A percentile compares a stretch with the other conserved stretches of the same genome.
Evolutionary conservation across 1,139 yeast species (phyloP).

Genomic region (Suhomyces yuchorum): DNA sequence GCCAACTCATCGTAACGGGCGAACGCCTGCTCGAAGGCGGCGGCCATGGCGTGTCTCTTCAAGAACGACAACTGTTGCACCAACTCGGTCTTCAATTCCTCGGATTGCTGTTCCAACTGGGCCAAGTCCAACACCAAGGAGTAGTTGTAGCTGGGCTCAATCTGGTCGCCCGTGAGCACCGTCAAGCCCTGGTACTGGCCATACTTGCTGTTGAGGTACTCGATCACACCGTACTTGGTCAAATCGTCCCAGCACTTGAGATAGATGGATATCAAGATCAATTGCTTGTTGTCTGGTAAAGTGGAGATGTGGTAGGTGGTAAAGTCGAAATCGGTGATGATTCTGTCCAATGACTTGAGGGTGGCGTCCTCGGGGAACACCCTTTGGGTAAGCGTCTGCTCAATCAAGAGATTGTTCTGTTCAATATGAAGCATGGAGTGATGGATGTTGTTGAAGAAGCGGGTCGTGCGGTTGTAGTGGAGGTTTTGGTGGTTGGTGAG

Average conservation of each 20-base stretch:
- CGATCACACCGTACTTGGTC: conserved; percentile 62
- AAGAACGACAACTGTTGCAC: conserved; percentile 69
- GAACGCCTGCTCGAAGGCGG: conserved; percentile 90
- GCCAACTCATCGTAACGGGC: conserved; percentile 73
- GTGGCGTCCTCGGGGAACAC: conserved; percentile 34
- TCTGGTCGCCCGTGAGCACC: conserved; percentile 28
- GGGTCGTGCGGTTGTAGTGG: conserved; percentile 2
- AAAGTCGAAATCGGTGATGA: conserved; percentile 92
- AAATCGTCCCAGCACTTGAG: conserved; percentile 80
- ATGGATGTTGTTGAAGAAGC: not conserved
- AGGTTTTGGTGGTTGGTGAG: not conserved
- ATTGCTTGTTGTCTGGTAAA: conserved; percentile 62
- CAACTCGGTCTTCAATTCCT: conserved; percentile 51
- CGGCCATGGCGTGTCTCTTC: conserved; percentile 87
- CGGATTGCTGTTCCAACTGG: conserved; percentile 39
- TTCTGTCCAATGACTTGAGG: conserved; percentile 72
- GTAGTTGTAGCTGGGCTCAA: conserved; percentile 82
- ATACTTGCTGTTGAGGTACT: conserved; percentile 45
- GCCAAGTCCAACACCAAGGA: conserved; percentile 70
- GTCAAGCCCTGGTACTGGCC: conserved; percentile 33
- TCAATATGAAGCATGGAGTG: conserved; percentile 47
- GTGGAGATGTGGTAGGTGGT: conserved; percentile 92
- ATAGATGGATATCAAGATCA: conserved; percentile 67
- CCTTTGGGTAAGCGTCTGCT: conserved; percentile 44
- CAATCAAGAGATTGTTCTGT: conserved; percentile 45